Conservation (phyloP, 2,329 filamentous ascomycete genomes). For the Claviceps cyperi region DNA sequence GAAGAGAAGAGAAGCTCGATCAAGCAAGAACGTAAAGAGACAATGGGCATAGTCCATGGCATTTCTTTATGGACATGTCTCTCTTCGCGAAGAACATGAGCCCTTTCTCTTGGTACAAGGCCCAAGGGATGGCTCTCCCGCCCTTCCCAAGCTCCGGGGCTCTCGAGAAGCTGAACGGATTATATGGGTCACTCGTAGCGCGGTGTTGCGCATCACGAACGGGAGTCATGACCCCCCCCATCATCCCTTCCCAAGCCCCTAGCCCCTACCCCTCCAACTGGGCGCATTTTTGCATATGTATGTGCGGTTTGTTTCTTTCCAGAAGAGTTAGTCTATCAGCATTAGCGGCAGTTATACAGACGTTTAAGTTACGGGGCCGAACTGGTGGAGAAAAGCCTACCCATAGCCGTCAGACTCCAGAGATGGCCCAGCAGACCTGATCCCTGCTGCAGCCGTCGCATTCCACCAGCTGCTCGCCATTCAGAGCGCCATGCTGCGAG, state of each 20-base stretch:
- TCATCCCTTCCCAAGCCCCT: too few relatives aligned
- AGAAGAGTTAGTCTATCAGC: neutral
- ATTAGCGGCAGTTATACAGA: neutral
- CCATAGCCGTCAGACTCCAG: too few relatives aligned
- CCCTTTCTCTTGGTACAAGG: neutral
- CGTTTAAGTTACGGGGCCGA: too few relatives aligned
- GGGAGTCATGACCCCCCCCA: too few relatives aligned
- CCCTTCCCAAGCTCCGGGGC: neutral
- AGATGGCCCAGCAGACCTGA: neutral
- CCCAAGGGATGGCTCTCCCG: too few relatives aligned
- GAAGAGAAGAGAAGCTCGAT: neutral
- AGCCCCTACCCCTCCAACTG: too few relatives aligned
- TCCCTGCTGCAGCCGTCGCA: conserved; percentile 7
- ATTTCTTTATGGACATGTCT: neutral
- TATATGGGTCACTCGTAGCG: neutral
- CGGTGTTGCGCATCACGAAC: neutral
- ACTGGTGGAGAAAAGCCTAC: too few relatives aligned
- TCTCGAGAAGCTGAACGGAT: neutral
- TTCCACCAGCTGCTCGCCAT: neutral
- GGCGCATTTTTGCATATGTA: neutral
- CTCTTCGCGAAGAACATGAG: neutral
- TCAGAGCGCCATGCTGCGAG: neutral
- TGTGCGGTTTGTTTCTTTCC: neutral
- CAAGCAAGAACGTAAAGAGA: neutral
- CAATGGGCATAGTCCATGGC: neutral